Conservation (phyloP, 2,329 filamentous ascomycete genomes). For the Fusarium sp. region DNA sequence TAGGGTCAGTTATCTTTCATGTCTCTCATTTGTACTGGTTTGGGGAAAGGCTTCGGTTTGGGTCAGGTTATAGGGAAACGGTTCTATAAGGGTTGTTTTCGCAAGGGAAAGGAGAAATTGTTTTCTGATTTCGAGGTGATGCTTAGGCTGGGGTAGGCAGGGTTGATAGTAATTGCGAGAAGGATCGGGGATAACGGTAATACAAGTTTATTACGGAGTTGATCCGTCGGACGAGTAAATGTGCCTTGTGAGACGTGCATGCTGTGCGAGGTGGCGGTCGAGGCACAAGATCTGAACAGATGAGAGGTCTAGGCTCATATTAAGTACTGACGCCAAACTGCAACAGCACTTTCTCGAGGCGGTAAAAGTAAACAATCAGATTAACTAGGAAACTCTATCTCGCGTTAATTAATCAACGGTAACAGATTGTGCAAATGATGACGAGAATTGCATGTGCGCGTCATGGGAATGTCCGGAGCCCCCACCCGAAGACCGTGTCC, state of each 20-base stretch:
- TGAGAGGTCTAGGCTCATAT: not conserved
- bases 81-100: constrained; percentile 34
- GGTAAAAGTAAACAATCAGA: not conserved
- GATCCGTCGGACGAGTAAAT: not conserved
- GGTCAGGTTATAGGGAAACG: constrained; percentile 29
- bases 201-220: constrained; percentile 27
- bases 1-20: constrained; percentile 17
- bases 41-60: constrained; percentile 27
- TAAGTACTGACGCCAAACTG: not conserved
- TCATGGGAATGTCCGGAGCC: constrained; percentile 28
- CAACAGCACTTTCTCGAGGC: not conserved
- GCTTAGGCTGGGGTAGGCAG: not conserved
- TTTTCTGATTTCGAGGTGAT: constrained; percentile 25
- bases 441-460: constrained; percentile 32
- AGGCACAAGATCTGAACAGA: not conserved
- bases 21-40: constrained; percentile 34
- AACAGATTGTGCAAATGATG: not conserved
- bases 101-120: constrained; percentile 37
- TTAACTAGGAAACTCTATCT: constrained; percentile 3
- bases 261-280: not conserved
- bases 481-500: constrained; percentile 23
- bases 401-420: not conserved
- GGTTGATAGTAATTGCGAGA: constrained; percentile 23
- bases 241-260: not conserved
- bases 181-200: constrained; percentile 11